Conservation (phyloP, 306 rosid genomes). For the Sphenostylis stenocarpa region DNA sequence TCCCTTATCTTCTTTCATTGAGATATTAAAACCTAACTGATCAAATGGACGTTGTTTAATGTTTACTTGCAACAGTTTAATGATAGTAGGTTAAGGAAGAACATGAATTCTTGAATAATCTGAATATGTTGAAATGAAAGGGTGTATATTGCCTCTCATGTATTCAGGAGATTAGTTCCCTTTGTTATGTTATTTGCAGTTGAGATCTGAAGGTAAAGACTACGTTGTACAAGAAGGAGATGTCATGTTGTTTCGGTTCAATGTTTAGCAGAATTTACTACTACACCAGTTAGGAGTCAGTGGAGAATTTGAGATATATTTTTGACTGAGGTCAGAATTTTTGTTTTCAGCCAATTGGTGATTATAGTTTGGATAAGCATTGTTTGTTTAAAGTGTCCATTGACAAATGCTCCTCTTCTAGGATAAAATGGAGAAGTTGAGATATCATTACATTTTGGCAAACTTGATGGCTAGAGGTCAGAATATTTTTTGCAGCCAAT, state of each 20-base stretch:
- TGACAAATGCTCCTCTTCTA: constrained; percentile 10
- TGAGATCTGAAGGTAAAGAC: constrained; percentile 95
- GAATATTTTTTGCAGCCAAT: neutral
- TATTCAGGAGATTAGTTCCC: neutral
- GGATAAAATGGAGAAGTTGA: constrained; percentile 21
- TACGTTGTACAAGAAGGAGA: constrained; percentile 93
- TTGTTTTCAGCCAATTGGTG: constrained; percentile 29
- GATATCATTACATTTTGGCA: constrained; percentile 6
- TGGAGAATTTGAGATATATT: constrained; percentile 20
- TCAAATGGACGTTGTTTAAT: neutral
- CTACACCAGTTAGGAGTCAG: constrained; percentile 1
- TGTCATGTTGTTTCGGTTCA: constrained; percentile 95
- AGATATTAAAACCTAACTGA: neutral
- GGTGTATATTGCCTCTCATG: neutral
- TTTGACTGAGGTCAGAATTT: constrained; percentile 1
- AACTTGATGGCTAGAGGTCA: neutral
- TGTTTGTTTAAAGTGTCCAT: constrained; percentile 23
- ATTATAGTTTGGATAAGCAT: constrained; percentile 22
- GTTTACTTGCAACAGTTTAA: neutral
- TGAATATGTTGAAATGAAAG: neutral
- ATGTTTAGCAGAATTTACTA: constrained; percentile 49
- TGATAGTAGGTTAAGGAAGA: neutral
- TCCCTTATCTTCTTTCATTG: neutral
- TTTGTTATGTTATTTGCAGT: constrained; percentile 55
- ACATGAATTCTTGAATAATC: neutral